These are phyloP conservation scores for Penicillium soppii DNA, from an alignment of 495 filamentous ascomycete species.

Conservation along the genomic window DNA sequence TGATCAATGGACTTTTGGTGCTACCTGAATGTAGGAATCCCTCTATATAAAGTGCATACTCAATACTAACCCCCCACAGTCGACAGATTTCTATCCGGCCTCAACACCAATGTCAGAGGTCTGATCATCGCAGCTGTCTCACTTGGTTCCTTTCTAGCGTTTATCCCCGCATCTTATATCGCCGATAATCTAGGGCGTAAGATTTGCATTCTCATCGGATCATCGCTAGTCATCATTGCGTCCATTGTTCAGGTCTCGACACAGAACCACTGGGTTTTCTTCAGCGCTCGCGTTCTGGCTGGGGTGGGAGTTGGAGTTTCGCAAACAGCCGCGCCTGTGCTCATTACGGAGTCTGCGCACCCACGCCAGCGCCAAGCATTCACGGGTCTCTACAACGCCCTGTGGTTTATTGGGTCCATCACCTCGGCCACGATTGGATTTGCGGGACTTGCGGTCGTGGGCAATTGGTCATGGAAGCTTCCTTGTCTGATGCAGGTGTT, in stretches of 20 bases:
- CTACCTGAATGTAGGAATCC: slow-evolving; percentile 26
- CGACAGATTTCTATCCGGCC: slow-evolving; percentile 12
- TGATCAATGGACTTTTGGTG: slow-evolving; percentile 30
- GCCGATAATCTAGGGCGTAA: slow-evolving; percentile 24
- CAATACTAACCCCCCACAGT: slow-evolving; percentile 8
- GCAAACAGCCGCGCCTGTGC: slow-evolving; percentile 28
- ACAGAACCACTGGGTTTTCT: slow-evolving; percentile 23
- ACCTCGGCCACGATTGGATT: slow-evolving; percentile 23
- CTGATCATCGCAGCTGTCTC: slow-evolving; percentile 29
- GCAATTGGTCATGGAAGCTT: slow-evolving; percentile 27
- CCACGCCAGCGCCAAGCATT: slow-evolving; percentile 22
- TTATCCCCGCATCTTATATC: slow-evolving; percentile 26
- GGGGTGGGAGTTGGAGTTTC: slow-evolving; percentile 26
- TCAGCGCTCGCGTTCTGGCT: slow-evolving; percentile 20
- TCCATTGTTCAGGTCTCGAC: slow-evolving; percentile 20
- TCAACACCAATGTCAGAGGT: slow-evolving; percentile 17
- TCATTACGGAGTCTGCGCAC: slow-evolving; percentile 26
- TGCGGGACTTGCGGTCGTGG: slow-evolving; percentile 14
- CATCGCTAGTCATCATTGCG: slow-evolving; percentile 20
- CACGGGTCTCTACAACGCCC: slow-evolving; percentile 26
- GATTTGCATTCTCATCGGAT: slow-evolving; percentile 18
- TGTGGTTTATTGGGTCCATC: slow-evolving; percentile 29
- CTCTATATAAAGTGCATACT: background rate
- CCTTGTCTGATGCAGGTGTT: slow-evolving; percentile 24
- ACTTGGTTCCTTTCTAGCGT: slow-evolving; percentile 23